These are phyloP conservation scores for Candida wancherniae DNA, from an alignment of 805 yeast species.

Conservation along the genomic window DNA sequence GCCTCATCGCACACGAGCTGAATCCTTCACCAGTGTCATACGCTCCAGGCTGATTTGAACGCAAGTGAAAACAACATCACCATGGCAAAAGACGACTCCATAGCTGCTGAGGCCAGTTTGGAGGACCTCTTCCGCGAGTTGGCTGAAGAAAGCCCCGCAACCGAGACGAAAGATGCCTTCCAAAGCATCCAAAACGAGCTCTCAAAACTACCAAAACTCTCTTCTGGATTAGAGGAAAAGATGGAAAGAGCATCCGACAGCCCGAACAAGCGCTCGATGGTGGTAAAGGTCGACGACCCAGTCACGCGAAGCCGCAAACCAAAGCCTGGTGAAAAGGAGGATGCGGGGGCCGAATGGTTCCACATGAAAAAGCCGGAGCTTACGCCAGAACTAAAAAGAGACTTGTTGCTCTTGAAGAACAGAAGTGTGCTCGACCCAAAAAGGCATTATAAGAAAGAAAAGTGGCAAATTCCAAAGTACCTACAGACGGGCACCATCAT, in stretches of 20 bases:
- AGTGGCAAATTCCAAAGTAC: slow-evolving; percentile 69
- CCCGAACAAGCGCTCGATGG: slow-evolving; percentile 15
- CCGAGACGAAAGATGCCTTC: slow-evolving; percentile 17
- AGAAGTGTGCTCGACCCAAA: slow-evolving; percentile 93
- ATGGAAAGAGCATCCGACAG: slow-evolving; percentile 10
- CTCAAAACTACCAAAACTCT: slow-evolving; percentile 38
- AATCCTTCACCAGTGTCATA: no score
- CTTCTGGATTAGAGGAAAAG: slow-evolving; percentile 24
- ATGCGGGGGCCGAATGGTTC: slow-evolving; percentile 18
- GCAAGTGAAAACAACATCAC: no score
- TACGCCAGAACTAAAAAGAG: slow-evolving; percentile 61
- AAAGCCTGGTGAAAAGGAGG: slow-evolving; percentile 13
- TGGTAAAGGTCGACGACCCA: slow-evolving; percentile 34
- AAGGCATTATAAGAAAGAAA: slow-evolving; percentile 86
- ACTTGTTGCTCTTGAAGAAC: slow-evolving; percentile 71
- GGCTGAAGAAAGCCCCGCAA: slow-evolving; percentile 20
- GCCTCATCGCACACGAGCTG: no score
- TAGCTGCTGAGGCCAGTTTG: slow-evolving; percentile 22
- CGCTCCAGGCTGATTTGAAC: no score
- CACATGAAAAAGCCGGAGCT: slow-evolving; percentile 17
- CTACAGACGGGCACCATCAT: slow-evolving; percentile 88
- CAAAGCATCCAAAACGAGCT: slow-evolving; percentile 31
- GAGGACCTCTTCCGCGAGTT: slow-evolving; percentile 31
- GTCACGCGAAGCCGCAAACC: slow-evolving; percentile 3
- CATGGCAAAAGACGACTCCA: no score